phyloP scores from a whole-genome alignment of 495 filamentous ascomycete genomes.

The Penicillium herquei region DNA sequence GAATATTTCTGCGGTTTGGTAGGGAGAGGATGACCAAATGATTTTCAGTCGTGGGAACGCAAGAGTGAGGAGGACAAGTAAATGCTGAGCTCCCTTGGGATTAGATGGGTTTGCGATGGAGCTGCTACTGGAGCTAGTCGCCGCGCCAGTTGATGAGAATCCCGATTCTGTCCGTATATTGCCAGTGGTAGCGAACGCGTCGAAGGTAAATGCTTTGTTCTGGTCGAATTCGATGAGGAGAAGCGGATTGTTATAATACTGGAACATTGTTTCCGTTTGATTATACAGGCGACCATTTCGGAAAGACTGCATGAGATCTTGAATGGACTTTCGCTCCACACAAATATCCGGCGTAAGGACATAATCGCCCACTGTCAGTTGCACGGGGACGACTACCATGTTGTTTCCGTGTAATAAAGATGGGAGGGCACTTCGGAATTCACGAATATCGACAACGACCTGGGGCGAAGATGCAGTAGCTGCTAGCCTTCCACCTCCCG shows the following conservation, averaged over 20 bases:
- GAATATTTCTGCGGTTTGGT: conserved; percentile 97
- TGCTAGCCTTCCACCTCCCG: conserved; percentile 82
- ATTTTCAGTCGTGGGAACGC: conserved; percentile 87
- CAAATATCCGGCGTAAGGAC: conserved; percentile 87
- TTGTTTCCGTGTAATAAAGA: conserved; percentile 85
- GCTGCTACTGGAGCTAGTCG: conserved; percentile 49
- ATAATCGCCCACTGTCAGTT: conserved; percentile 96
- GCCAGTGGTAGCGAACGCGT: conserved; percentile 68
- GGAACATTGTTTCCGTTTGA: conserved; percentile 91
- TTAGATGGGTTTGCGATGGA: conserved; percentile 42
- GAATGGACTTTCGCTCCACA: conserved; percentile 90
- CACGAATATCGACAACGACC: conserved; percentile 91
- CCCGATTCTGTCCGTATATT: conserved; percentile 55
- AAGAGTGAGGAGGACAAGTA: conserved; percentile 88
- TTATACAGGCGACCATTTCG: conserved; percentile 87
- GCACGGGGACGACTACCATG: conserved; percentile 85
- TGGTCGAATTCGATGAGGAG: conserved; percentile 97
- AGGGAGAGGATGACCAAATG: conserved; percentile 91
- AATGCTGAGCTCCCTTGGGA: conserved; percentile 78
- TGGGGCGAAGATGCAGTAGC: conserved; percentile 90
- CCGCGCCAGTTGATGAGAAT: conserved; percentile 61
- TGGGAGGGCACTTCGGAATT: conserved; percentile 90
- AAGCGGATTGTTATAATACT: conserved; percentile 87
- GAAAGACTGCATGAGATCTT: conserved; percentile 87
- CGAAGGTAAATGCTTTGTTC: conserved; percentile 94